These are phyloP conservation scores for Hygrocybe coccinea DNA, from an alignment of 768 basidiomycete genomes.

Conservation along the genomic window DNA sequence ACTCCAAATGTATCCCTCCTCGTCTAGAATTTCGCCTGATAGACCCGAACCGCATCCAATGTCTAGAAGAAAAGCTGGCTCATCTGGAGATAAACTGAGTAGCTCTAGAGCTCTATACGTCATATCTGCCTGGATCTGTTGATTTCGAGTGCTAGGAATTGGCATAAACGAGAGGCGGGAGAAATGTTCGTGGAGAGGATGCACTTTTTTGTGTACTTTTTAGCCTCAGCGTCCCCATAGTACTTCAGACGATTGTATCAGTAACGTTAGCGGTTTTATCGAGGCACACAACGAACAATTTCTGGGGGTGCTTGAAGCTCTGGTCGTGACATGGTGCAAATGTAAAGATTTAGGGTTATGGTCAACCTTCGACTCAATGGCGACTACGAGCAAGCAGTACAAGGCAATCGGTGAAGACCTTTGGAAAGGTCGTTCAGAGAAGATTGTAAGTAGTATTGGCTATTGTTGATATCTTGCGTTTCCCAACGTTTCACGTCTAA, in stretches of 20 bases:
- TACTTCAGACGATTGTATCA: constrained; percentile 53
- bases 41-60: constrained; percentile 97
- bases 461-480: background rate
- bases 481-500: constrained; percentile 12
- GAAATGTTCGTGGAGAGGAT: constrained; percentile 17
- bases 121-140: constrained; percentile 96
- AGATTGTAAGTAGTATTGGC: constrained; percentile 61
- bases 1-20: constrained; percentile 89
- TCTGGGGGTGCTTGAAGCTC: constrained; percentile 87
- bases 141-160: constrained; percentile 76
- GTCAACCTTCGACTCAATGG: constrained; percentile 41
- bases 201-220: constrained; percentile 95
- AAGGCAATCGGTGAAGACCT: constrained; percentile 90
- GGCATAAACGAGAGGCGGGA: constrained; percentile 16
- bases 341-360: background rate
- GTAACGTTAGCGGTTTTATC: background rate
- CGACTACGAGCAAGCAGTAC: constrained; percentile 75
- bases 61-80: constrained; percentile 84
- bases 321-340: constrained; percentile 72
- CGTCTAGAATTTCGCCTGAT: constrained; percentile 93
- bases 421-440: constrained; percentile 92
- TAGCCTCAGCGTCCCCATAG: constrained; percentile 92
- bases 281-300: constrained; percentile 54
- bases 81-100: constrained; percentile 70
- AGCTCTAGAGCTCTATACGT: constrained; percentile 93